Evolutionary conservation across 441 rosid genomes (phyloP).

Genomic region (Francoa sonchifolia): DNA sequence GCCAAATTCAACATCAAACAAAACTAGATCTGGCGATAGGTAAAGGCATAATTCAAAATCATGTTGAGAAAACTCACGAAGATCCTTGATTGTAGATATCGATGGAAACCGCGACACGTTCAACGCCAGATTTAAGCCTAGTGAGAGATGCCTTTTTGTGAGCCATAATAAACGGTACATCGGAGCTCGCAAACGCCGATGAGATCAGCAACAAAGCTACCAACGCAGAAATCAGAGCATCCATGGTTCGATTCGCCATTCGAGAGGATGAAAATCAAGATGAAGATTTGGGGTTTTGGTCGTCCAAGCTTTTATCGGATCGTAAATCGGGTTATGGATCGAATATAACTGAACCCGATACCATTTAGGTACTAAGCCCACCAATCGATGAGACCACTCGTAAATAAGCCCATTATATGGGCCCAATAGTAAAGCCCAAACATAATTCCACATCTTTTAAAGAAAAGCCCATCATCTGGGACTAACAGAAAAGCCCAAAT

Average conservation of each 20-base stretch:
- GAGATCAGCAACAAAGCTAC: slow-evolving; percentile 8
- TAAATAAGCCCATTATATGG: too few species aligned
- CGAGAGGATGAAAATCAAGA: neutral
- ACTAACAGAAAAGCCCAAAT: too few species aligned
- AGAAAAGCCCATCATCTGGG: too few species aligned
- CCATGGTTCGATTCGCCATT: slow-evolving; percentile 12
- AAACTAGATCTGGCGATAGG: neutral
- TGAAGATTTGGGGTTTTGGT: neutral
- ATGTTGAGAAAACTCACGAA: slow-evolving; percentile 8
- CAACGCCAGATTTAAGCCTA: slow-evolving; percentile 20
- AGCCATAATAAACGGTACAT: slow-evolving; percentile 16
- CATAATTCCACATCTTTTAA: too few species aligned
- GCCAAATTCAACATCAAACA: neutral
- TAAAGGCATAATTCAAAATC: too few species aligned
- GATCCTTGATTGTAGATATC: slow-evolving; percentile 22
- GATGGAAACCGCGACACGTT: slow-evolving; percentile 19
- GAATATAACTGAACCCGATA: too few species aligned
- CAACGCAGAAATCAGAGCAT: slow-evolving; percentile 1
- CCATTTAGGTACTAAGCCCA: too few species aligned
- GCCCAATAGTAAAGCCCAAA: too few species aligned
- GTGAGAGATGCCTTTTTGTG: slow-evolving; percentile 22
- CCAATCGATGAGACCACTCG: too few species aligned
- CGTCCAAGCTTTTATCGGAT: too few species aligned
- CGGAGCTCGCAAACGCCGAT: slow-evolving; percentile 11
- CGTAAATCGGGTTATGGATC: neutral